Base-by-base conservation (phyloP, 495 filamentous ascomycete genomes). In the Aspergillus kassunensis region DNA sequence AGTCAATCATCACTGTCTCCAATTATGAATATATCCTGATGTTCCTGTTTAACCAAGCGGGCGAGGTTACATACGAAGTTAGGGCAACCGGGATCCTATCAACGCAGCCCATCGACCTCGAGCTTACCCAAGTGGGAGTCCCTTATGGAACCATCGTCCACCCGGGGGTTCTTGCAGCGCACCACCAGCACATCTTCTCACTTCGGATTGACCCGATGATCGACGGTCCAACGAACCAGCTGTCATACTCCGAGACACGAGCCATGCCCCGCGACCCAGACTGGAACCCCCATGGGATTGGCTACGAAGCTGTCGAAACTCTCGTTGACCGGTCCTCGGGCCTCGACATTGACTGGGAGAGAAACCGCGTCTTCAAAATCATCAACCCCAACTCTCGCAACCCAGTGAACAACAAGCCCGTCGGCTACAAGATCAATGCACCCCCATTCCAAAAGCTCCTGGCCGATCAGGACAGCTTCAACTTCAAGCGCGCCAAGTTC, bases 21-120 rank as follows among this genome's bases (percentile, higher is more conserved):
- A 92, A 92, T 70, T 92, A 92, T 68, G 88, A 91, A 62, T 92
- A 92, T 56, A 87, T 96, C 50, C 77, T 97, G 42, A 82, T 87
- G 4, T 97, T 86, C 67, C 79, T 87, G 43, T 89, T 97, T 70
- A 84, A 87, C 61, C 89, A 91, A 55, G 86, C 88, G 0, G 91
- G 84, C 2, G 86, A 88, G 36, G 63, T 95, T 49, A 70, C 78
- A 20, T 88, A 91, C 60, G 91, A 97, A 64, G 84, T 88, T 19
- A 80, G 87, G 10, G 91, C 91, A 1, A 96, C 91, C 0, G 91
- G 91, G 0, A 90, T 97, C 55, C 72, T 96, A 6, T 89, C 84
- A 31, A 95, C 91, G 0, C 70, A 82, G 23, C 89, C 90, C 0
- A 83, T 96, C 44, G 80, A 88, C 45, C 51, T 59, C 3, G 61